Evolutionary conservation across 2,329 filamentous ascomycete genomes (phyloP).

Genomic region (Stemphylium lycopersici): DNA sequence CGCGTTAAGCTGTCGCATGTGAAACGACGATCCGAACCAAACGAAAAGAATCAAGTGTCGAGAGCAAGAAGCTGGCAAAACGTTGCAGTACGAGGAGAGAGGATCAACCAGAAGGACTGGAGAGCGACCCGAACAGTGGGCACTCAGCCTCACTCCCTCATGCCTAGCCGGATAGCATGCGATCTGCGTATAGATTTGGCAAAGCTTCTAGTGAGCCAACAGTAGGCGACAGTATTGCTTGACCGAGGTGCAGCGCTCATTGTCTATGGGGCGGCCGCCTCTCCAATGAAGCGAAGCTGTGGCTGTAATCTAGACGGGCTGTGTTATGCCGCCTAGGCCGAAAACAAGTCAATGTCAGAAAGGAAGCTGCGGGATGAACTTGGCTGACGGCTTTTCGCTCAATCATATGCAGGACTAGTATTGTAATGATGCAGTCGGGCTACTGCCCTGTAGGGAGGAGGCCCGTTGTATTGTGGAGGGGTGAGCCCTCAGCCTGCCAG

Average conservation of each 20-base stretch:
- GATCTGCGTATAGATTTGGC: constrained; percentile 10
- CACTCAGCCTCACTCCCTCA: constrained; percentile 22
- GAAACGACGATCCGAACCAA: constrained; percentile 1
- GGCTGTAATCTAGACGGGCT: constrained; percentile 29
- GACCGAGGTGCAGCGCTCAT: constrained; percentile 22
- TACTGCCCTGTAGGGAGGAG: constrained; percentile 10
- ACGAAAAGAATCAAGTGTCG: background rate
- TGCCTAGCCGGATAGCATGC: constrained; percentile 10
- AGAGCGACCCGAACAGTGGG: background rate
- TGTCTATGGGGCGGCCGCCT: constrained; percentile 5
- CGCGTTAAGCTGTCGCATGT: background rate
- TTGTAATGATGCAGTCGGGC: constrained; percentile 18
- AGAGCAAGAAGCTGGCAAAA: background rate
- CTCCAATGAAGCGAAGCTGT: constrained; percentile 27
- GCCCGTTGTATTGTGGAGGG: background rate
- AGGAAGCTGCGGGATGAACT: constrained; percentile 14
- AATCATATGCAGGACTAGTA: constrained; percentile 19
- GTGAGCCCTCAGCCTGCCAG: background rate
- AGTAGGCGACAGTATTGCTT: constrained; percentile 22
- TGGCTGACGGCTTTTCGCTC: constrained; percentile 16
- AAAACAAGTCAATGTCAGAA: constrained; percentile 6
- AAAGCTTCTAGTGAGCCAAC: constrained; percentile 17
- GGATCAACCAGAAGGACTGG: constrained; percentile 9
- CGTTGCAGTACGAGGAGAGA: constrained; percentile 9
- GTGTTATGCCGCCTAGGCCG: constrained; percentile 16